A percentile compares a stretch with the other conserved stretches of the same genome.
phyloP scores from a whole-genome alignment of 768 basidiomycete genomes.

The Lyophyllum atratum region DNA sequence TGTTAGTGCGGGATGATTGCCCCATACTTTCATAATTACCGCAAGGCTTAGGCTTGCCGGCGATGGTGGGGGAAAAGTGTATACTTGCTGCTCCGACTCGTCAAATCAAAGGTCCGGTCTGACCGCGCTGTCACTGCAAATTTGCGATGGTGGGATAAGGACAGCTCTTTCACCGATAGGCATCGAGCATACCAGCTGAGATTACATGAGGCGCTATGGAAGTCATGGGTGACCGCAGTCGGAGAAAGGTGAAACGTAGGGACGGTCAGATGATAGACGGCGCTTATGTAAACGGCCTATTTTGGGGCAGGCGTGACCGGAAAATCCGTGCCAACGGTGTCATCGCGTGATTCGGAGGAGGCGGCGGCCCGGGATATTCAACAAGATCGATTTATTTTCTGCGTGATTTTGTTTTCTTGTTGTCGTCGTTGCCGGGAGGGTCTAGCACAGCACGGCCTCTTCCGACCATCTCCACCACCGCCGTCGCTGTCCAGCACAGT shows the following conservation, averaged over 20 bases:
- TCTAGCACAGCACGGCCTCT: background rate
- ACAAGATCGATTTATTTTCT: slow-evolving; percentile 18
- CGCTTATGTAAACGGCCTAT: background rate
- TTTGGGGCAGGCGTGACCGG: slow-evolving; percentile 9
- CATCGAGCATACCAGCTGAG: background rate
- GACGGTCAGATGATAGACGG: background rate
- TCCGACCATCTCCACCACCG: background rate
- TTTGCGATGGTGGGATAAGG: background rate
- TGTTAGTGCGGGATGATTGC: background rate
- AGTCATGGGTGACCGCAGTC: background rate
- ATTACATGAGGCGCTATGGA: background rate
- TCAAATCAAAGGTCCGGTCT: background rate
- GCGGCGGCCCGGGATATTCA: slow-evolving; percentile 10
- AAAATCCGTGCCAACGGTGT: background rate
- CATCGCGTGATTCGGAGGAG: slow-evolving; percentile 10
- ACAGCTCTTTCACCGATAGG: background rate
- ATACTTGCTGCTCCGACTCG: background rate
- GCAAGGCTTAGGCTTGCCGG: background rate
- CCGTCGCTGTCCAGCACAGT: background rate
- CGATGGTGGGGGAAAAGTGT: background rate
- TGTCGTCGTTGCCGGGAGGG: background rate
- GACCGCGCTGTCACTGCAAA: background rate
- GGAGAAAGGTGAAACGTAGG: background rate
- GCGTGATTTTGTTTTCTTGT: slow-evolving; percentile 4
- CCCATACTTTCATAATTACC: background rate